Evolutionary conservation across 1,284 basidiomycete genomes (phyloP).

Genomic region (Schizophyllum commune): DNA sequence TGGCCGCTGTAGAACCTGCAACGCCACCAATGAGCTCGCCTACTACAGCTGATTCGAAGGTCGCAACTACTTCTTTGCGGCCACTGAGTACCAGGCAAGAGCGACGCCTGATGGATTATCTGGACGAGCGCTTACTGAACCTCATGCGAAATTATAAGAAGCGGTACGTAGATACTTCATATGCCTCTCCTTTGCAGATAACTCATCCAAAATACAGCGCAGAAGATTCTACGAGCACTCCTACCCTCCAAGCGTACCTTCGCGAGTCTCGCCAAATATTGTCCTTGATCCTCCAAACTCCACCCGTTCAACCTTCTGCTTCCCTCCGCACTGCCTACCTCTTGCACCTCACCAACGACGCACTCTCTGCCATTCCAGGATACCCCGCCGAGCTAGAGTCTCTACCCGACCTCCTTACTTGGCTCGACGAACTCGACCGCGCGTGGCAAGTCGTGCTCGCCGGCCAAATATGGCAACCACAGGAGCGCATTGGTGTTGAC

Average conservation of each 20-base stretch:
- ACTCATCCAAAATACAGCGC: constrained; percentile 28
- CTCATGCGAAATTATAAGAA: constrained; percentile 64
- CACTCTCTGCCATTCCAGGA: constrained; percentile 48
- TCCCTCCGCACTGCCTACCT: constrained; percentile 55
- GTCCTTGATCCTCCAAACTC: constrained; percentile 59
- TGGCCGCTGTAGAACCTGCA: neutral
- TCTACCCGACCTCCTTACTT: constrained; percentile 48
- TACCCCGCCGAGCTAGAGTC: constrained; percentile 39
- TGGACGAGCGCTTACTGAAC: constrained; percentile 57
- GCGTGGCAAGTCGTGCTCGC: constrained; percentile 62
- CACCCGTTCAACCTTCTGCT: constrained; percentile 59
- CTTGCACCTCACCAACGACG: constrained; percentile 62
- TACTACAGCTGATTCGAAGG: neutral
- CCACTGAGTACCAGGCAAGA: constrained; percentile 48
- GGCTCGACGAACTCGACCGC: constrained; percentile 61
- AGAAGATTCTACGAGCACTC: constrained; percentile 41
- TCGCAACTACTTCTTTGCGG: neutral
- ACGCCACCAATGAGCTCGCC: neutral
- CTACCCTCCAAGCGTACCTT: constrained; percentile 51
- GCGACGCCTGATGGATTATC: constrained; percentile 48
- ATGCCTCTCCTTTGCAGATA: neutral
- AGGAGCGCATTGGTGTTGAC: constrained; percentile 34
- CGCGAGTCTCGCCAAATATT: constrained; percentile 46
- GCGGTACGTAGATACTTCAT: constrained; percentile 35
- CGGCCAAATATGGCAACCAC: constrained; percentile 55